Conservation (phyloP, 2,329 filamentous ascomycete species). For the Monascus ruber region DNA sequence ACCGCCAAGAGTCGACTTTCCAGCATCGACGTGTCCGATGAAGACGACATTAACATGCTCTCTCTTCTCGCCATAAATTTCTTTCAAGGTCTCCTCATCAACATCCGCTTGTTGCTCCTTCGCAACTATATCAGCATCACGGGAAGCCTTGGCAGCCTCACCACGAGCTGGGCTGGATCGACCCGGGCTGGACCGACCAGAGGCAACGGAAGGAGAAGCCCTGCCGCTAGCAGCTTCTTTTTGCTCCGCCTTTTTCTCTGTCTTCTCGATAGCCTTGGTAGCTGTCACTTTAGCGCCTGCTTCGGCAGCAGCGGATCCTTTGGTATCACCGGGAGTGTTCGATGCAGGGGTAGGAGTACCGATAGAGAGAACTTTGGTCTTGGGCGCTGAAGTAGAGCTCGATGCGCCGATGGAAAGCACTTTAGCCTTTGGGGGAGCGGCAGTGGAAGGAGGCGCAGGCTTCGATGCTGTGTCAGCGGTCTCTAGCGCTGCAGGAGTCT, state of each 20-base stretch:
- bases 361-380: constrained; percentile 69
- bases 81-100: constrained; percentile 75
- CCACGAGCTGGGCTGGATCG: constrained; percentile 62
- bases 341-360: constrained; percentile 38
- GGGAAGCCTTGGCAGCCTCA: constrained; percentile 46
- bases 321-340: constrained; percentile 36
- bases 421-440: constrained; percentile 44
- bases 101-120: constrained; percentile 72
- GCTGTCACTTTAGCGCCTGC: constrained; percentile 73
- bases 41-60: constrained; percentile 90
- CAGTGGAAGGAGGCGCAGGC: constrained; percentile 30
- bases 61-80: constrained; percentile 78
- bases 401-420: constrained; percentile 50
- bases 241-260: constrained; percentile 52
- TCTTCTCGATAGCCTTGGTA: constrained; percentile 84
- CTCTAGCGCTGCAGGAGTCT: constrained; percentile 34
- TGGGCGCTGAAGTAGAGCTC: constrained; percentile 34
- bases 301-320: constrained; percentile 43
- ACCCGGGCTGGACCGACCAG: constrained; percentile 67
- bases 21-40: constrained; percentile 95
- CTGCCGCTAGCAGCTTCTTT: constrained; percentile 51
- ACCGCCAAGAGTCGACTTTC: constrained; percentile 91
- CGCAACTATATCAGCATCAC: constrained; percentile 71
- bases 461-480: constrained; percentile 34
- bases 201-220: constrained; percentile 70